Conservation (phyloP, 371 early-diverging fungal species). For the Phascolomyces articulosus region DNA sequence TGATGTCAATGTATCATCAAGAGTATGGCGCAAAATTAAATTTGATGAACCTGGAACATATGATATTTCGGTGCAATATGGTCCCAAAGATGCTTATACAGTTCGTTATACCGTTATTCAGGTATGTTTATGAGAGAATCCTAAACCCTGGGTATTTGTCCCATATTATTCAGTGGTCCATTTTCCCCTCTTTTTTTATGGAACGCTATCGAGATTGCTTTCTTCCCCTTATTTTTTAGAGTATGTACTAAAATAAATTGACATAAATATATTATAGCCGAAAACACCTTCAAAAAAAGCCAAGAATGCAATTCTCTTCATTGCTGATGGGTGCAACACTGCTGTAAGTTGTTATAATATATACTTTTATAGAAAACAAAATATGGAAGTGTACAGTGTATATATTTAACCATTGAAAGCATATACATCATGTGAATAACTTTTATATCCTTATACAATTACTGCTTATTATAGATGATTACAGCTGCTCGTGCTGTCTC, state of each 20-base stretch:
- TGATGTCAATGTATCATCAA: constrained; percentile 54
- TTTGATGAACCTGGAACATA: constrained; percentile 63
- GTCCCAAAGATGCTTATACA: constrained; percentile 35
- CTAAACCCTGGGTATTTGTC: too few relatives aligned
- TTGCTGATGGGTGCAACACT: constrained; percentile 74
- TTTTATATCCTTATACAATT: not conserved
- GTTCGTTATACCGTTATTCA: constrained; percentile 40
- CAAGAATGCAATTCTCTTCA: constrained; percentile 75
- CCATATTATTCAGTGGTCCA: too few relatives aligned
- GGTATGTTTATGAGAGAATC: constrained; percentile 23
- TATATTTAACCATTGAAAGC: too few relatives aligned
- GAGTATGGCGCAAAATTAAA: constrained; percentile 60
- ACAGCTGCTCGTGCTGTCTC: constrained; percentile 64
- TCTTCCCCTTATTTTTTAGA: too few relatives aligned
- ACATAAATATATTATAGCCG: constrained; percentile 28
- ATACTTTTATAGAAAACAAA: not conserved
- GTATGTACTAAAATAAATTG: not conserved
- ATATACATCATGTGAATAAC: too few relatives aligned
- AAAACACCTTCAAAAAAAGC: constrained; percentile 62
- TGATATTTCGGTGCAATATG: constrained; percentile 47
- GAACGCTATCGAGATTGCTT: too few relatives aligned
- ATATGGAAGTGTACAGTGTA: too few relatives aligned
- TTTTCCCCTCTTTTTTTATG: not conserved
- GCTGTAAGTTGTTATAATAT: constrained; percentile 32
- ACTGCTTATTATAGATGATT: constrained; percentile 42